These are phyloP conservation scores for Saccharomycopsis selenospora DNA, from an alignment of 805 yeast genomes.

Conservation along the genomic window DNA sequence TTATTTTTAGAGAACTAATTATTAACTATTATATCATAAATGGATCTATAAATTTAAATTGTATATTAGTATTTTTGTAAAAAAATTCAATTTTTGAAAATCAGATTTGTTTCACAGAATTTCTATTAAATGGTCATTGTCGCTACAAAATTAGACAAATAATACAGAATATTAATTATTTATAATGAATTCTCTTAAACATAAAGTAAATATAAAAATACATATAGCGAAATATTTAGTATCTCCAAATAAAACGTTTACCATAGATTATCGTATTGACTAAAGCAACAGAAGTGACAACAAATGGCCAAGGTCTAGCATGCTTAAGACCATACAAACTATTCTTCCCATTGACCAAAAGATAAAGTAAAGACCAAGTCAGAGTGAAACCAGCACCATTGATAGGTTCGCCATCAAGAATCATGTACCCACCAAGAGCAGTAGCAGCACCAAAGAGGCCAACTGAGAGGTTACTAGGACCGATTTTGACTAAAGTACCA, in stretches of 20 bases:
- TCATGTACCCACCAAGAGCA: constrained; percentile 65
- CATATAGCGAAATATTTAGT: neutral
- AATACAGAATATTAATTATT: neutral
- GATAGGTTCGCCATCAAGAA: constrained; percentile 64
- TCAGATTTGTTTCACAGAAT: neutral
- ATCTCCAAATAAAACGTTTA: constrained; percentile 37
- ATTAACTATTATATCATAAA: too few relatives aligned
- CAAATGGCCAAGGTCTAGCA: constrained; percentile 56
- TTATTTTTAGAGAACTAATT: too few relatives aligned
- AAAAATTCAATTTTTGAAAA: constrained; percentile 7
- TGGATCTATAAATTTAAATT: too few relatives aligned
- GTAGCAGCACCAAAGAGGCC: constrained; percentile 54
- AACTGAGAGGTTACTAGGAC: constrained; percentile 39
- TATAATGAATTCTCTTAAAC: neutral
- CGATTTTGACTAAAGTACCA: constrained; percentile 18
- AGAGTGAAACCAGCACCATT: constrained; percentile 75
- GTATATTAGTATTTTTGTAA: too few relatives aligned
- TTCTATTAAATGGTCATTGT: neutral
- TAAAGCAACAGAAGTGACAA: constrained; percentile 49
- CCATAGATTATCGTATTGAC: constrained; percentile 65
- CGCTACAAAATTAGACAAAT: neutral
- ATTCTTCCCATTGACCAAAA: constrained; percentile 61
- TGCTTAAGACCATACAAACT: constrained; percentile 45
- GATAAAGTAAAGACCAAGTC: constrained; percentile 76
- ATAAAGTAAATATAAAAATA: neutral